Base-by-base conservation (phyloP, 257 asterid genomes). In the Forsythia viridissima region DNA sequence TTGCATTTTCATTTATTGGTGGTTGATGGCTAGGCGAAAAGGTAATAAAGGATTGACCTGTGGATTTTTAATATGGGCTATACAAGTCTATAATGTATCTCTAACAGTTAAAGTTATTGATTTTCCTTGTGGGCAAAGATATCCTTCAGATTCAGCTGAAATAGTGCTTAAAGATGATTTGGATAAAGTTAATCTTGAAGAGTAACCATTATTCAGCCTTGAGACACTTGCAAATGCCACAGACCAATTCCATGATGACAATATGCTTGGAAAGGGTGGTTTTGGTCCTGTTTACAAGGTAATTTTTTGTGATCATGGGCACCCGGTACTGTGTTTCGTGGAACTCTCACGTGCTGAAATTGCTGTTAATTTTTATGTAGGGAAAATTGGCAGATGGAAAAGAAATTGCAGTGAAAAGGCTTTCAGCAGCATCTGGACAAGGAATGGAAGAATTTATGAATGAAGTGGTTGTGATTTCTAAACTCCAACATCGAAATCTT, bases 261-360 rank as follows among this genome's bases (percentile, higher is more conserved):
- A 82, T 68, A 82, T 83, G 61, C 92, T 91, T 4, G 96, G 94
- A 15, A 80, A 76, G 72, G 96, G 96, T 40, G 92, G 96, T 34
- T 91, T 91, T 16, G 94, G 96, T 57, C 82, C 86, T 20, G 96
- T 91, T 66, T 91, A 89, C 80, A 88, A 85, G 88, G 96, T 91
- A 82, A 21, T 16, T 12, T 24, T 8, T 40, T 37, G 34, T 8
- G n/a, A 18, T 15, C 34, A 6, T 9, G 43, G 13, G 5, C 21
- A 5, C 42, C 24, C 24, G 7, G 6, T 73, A n/a, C 15, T 0
- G 39, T 6, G 0, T 4, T 46, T 63, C 48, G 2, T 63, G 1
- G 44, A 66, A 34, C 11, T 42, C 10, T 9, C 3, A 12, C 3
- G 24, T 55, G 8, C 11, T 67, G 40, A 40, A 34, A 71, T 13